Percentiles rank a stretch among this genome's conserved stretches.
These are phyloP conservation scores for Boletus barrowsii DNA, from an alignment of 768 basidiomycete genomes.

Conservation along the genomic window DNA sequence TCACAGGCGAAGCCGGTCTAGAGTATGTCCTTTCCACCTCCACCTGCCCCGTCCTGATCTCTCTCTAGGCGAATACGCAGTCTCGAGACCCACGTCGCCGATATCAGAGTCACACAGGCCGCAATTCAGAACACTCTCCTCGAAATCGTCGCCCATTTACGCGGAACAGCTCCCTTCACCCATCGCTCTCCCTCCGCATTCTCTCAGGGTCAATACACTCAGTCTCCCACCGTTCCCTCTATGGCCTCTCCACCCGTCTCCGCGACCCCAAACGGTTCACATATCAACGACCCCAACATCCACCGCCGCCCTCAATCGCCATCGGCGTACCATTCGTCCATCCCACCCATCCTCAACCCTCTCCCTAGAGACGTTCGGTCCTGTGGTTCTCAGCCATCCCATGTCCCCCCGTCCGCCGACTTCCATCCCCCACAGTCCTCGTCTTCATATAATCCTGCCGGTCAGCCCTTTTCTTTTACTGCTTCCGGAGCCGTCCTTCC, in stretches of 20 bases:
- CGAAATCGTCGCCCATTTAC: slow-evolving; percentile 77
- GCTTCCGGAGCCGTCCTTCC: slow-evolving; percentile 56
- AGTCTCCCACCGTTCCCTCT: slow-evolving; percentile 66
- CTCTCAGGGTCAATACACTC: slow-evolving; percentile 47
- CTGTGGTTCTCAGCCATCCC: slow-evolving; percentile 33
- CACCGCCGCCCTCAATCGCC: slow-evolving; percentile 32
- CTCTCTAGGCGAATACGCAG: slow-evolving; percentile 79
- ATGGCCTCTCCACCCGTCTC: slow-evolving; percentile 47
- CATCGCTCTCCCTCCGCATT: slow-evolving; percentile 66
- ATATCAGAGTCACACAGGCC: slow-evolving; percentile 69
- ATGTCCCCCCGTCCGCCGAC: slow-evolving; percentile 26
- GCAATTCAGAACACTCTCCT: slow-evolving; percentile 76
- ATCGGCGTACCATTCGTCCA: slow-evolving; percentile 26
- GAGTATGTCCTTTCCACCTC: slow-evolving; percentile 54
- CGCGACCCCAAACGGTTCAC: slow-evolving; percentile 37
- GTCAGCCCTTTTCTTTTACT: slow-evolving; percentile 31
- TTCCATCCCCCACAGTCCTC: slow-evolving; percentile 43
- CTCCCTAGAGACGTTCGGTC: slow-evolving; percentile 32
- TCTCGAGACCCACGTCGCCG: slow-evolving; percentile 82
- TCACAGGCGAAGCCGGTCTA: slow-evolving; percentile 84
- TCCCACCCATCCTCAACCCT: slow-evolving; percentile 30
- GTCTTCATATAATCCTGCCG: slow-evolving; percentile 42
- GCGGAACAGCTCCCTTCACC: slow-evolving; percentile 44
- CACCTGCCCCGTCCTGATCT: slow-evolving; percentile 8
- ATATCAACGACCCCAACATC: slow-evolving; percentile 20